Percentiles rank a stretch among this genome's conserved stretches.
These are phyloP conservation scores for Pittosporum tobira DNA, from an alignment of 129 eudicot genomes.

Conservation along the genomic window DNA sequence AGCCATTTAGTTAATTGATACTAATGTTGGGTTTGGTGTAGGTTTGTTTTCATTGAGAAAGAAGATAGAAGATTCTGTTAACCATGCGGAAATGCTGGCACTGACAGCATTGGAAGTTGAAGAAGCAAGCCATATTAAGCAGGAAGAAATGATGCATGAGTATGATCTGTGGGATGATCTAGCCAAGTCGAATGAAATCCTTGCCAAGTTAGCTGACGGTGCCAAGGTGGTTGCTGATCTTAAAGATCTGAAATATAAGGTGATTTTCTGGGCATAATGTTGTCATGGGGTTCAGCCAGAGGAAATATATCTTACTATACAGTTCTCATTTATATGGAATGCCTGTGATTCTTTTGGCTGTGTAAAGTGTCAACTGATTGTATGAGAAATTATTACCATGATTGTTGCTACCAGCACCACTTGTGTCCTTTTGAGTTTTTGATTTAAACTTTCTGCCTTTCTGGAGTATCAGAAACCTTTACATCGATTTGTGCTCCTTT, in stretches of 20 bases:
- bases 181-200: constrained; percentile 54
- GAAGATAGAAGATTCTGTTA: constrained; percentile 79
- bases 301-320: neutral
- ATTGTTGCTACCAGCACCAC: neutral
- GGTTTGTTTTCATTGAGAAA: constrained; percentile 81
- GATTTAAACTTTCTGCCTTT: no score
- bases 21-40: constrained; percentile 17
- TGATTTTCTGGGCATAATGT: constrained; percentile 7
- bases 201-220: constrained; percentile 67
- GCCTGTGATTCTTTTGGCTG: neutral
- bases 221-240: constrained; percentile 74
- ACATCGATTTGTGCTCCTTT: neutral
- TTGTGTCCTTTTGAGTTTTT: no score
- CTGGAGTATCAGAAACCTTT: neutral
- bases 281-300: neutral
- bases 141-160: constrained; percentile 58
- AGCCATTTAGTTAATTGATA: no score
- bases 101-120: constrained; percentile 61
- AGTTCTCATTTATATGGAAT: neutral
- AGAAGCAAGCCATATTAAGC: constrained; percentile 46
- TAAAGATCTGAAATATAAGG: constrained; percentile 60
- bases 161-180: constrained; percentile 84
- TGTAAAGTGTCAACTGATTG: neutral
- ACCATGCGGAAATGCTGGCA: constrained; percentile 63
- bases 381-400: neutral